phyloP scores from a whole-genome alignment of 306 rosid genomes.

The Delonix regia region DNA sequence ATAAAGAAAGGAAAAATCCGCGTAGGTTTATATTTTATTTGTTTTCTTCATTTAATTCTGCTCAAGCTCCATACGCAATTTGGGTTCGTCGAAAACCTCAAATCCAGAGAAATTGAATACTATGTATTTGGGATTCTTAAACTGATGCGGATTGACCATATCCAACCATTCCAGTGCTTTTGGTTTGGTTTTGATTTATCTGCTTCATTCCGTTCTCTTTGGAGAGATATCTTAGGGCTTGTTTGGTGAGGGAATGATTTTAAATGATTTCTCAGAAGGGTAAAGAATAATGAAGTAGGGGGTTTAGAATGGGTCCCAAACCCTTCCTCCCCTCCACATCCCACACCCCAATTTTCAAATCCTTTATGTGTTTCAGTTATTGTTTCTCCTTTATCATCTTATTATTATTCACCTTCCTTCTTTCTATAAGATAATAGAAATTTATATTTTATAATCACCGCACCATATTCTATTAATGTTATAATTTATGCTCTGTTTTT shows the following conservation, averaged over 20 bases:
- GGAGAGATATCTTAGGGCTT: neutral
- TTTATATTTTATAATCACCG: no score
- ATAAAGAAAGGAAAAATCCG: neutral
- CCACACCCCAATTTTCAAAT: no score
- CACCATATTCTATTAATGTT: no score
- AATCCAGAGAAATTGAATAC: neutral
- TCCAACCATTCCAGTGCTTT: neutral
- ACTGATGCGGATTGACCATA: neutral
- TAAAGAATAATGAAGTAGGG: neutral
- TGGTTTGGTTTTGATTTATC: constrained; percentile 5
- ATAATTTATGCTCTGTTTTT: no score
- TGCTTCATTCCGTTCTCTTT: neutral
- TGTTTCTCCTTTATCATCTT: no score
- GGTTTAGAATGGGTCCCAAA: no score
- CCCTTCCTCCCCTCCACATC: no score
- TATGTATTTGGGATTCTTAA: constrained; percentile 4
- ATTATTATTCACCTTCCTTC: no score
- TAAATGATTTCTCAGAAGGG: neutral
- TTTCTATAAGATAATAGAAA: no score
- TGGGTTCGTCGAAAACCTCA: neutral
- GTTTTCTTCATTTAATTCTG: neutral
- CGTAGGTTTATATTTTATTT: neutral
- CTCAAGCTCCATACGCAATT: neutral
- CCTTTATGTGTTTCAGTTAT: no score
- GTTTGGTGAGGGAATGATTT: neutral